Base-by-base conservation (phyloP, 2,329 filamentous ascomycete species). In the Xylaria digitata region DNA sequence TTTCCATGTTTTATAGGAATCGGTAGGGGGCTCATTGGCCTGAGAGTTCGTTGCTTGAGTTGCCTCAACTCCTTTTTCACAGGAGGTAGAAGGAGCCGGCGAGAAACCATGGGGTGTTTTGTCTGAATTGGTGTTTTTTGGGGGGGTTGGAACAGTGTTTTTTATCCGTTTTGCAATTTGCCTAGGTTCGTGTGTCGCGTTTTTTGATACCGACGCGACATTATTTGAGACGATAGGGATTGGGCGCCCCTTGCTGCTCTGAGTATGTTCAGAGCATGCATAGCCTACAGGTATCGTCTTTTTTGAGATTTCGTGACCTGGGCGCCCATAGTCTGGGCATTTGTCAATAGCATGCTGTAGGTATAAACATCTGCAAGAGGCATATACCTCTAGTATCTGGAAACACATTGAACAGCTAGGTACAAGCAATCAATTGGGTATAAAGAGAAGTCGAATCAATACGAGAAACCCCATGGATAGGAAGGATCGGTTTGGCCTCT, bases 341-440 rank as follows among this genome's bases (percentile, higher is more conserved):
- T 13, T 52, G 15, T 53, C 46, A 6, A 58, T 26, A 5, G 54
- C n/a, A 30, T 63, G 54, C 37, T 53, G 34, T 26, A 53, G 53
- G 30, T 63, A 63, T 40, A 63, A 1, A 19, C 61, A 63, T 40
- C 46, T 58, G 21, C 61, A 63, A 17, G 13, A 23, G 8, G 46
- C 1, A 53, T 58, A 63, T 9, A 63, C 13, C 15, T 63, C 56
- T 46, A 65, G 21, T 48, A 65, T 6, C 34, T 60, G 62, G 43
- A 34, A 61, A 21, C 55, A 65, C 62, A 59, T 65, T 45, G 58
- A 37, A 45, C 21, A 53, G 11, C 11, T 37, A 13, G 34, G 8
- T 37, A 37, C 8, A 9, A 37, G 34, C 34, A 9, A 37, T 4
- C 34, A 13, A 37, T 37, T 37, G 8, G 6, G 8, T 13, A 37